Percentiles rank a stretch among this genome's conserved stretches.
Conservation (phyloP, 345 rosid species). For the Syzygium jambos region DNA sequence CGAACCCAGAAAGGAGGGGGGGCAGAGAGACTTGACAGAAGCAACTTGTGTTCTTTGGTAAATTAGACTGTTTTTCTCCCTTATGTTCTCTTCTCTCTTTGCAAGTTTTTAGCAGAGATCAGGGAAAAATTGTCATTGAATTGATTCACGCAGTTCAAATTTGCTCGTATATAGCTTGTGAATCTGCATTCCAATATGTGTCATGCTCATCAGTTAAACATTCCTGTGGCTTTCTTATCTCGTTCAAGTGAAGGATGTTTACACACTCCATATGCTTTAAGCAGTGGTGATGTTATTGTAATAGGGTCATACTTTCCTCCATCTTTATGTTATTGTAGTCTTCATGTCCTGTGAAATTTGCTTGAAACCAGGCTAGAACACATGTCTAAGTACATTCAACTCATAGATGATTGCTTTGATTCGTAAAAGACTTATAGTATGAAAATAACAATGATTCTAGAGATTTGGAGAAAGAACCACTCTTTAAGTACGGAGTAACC, state of each 20-base stretch:
- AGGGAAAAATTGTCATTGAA: background rate
- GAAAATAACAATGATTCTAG: no score
- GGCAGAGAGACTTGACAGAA: background rate
- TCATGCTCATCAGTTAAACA: background rate
- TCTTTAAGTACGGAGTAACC: background rate
- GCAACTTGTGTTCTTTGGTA: background rate
- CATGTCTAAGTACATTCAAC: background rate
- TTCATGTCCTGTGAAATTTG: background rate
- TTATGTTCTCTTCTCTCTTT: background rate
- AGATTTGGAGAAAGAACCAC: background rate
- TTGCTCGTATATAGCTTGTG: background rate
- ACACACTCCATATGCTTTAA: background rate
- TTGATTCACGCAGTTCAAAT: background rate
- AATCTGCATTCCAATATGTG: background rate
- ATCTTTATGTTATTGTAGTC: background rate
- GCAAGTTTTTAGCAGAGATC: background rate
- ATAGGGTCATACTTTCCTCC: background rate
- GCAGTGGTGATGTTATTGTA: background rate
- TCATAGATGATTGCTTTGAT: background rate
- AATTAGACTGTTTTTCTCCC: background rate
- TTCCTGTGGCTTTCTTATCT: background rate
- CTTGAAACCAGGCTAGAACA: no score
- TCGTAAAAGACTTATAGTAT: no score
- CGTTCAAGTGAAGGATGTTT: background rate
- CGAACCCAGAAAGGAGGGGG: background rate